Percentiles rank a stretch among this genome's conserved stretches.
These are phyloP conservation scores for Cordia subcordata DNA, from an alignment of 257 asterid species.

Conservation along the genomic window DNA sequence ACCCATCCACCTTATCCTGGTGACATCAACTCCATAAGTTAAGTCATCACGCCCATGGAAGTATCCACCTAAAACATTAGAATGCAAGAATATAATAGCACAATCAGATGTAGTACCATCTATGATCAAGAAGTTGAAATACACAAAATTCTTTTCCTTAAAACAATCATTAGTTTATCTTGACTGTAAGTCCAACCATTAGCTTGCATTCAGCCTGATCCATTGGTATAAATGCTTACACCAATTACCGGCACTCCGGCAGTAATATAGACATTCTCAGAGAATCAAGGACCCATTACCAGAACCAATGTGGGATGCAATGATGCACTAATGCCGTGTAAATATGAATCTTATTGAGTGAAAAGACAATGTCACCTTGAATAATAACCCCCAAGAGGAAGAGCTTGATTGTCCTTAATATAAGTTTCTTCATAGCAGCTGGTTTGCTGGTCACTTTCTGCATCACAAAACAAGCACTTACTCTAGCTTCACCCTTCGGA, in stretches of 20 bases:
- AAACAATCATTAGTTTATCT: neutral
- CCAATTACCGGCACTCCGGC: no score
- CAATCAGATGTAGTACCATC: neutral
- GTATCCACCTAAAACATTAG: conserved; percentile 61
- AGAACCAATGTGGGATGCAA: neutral
- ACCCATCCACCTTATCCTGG: conserved; percentile 74
- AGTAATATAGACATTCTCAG: neutral
- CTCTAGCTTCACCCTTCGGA: neutral
- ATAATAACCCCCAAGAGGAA: conserved; percentile 71
- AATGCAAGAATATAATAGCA: neutral
- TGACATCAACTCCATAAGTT: conserved; percentile 80
- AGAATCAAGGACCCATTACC: no score
- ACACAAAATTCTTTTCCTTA: neutral
- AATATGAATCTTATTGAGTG: neutral
- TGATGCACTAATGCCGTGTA: neutral
- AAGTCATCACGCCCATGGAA: conserved; percentile 68
- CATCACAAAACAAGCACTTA: conserved; percentile 17
- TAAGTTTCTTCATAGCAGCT: conserved; percentile 68
- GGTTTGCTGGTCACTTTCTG: conserved; percentile 58
- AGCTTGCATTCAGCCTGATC: neutral
- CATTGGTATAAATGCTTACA: no score
- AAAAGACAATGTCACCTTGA: conserved; percentile 51
- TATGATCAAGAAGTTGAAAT: neutral
- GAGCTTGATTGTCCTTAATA: conserved; percentile 60
- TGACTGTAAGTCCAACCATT: neutral